phyloP scores from a whole-genome alignment of 805 yeast genomes.

The Wickerhamomyces kurtzmanii region DNA sequence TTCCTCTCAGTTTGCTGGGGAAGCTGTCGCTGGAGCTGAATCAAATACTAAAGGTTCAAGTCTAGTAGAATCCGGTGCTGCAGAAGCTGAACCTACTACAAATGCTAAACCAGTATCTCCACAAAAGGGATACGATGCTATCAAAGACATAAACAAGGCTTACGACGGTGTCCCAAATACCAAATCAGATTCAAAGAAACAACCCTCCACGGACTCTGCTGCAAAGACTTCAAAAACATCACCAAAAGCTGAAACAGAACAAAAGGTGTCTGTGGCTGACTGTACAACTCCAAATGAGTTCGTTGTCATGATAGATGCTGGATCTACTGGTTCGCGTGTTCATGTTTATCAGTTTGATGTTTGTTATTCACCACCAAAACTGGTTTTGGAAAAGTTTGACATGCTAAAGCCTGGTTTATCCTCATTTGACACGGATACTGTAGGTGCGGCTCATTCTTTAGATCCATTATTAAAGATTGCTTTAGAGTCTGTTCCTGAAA shows the following conservation, averaged over 20 bases:
- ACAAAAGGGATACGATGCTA: constrained; percentile 14
- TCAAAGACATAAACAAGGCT: constrained; percentile 15
- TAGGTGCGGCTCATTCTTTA: constrained; percentile 82
- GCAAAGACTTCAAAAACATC: constrained; percentile 10
- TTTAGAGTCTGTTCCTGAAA: constrained; percentile 63
- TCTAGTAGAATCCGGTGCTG: constrained; percentile 15
- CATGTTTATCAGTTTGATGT: constrained; percentile 90
- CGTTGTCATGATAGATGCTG: constrained; percentile 95
- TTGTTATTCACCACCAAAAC: constrained; percentile 74
- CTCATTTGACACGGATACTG: constrained; percentile 67
- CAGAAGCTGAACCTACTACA: constrained; percentile 19
- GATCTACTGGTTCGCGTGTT: constrained; percentile 93
- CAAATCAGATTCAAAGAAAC: constrained; percentile 2
- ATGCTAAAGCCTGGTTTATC: constrained; percentile 93
- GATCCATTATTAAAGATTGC: constrained; percentile 78
- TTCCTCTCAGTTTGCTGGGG: constrained; percentile 16
- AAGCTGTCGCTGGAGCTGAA: constrained; percentile 5
- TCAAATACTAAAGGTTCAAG: constrained; percentile 9
- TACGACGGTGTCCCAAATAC: constrained; percentile 19
- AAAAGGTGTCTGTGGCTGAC: constrained; percentile 7
- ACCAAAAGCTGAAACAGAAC: constrained; percentile 8
- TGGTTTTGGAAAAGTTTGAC: constrained; percentile 71
- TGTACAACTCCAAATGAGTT: constrained; percentile 45
- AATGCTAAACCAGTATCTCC: constrained; percentile 5
- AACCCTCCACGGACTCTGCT: constrained; percentile 5